Conservation (phyloP, 2,329 filamentous ascomycete genomes). For the Fusarium sp. region DNA sequence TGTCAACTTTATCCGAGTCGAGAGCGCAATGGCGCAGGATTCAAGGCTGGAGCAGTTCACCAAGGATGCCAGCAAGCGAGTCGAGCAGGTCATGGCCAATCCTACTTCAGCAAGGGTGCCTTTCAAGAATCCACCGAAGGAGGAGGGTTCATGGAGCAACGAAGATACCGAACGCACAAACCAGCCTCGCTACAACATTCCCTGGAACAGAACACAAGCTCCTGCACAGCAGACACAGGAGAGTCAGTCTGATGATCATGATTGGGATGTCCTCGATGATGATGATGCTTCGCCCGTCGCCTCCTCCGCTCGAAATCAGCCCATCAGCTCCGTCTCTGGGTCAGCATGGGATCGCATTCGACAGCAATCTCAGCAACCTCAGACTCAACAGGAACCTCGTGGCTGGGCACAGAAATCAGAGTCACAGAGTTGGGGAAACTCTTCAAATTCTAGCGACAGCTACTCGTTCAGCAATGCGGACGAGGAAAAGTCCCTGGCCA, state of each 20-base stretch:
- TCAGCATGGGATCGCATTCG: constrained; percentile 61
- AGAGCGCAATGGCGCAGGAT: constrained; percentile 37
- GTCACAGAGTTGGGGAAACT: constrained; percentile 41
- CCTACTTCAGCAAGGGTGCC: constrained; percentile 7
- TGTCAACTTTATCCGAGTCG: constrained; percentile 39
- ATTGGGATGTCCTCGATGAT: constrained; percentile 45
- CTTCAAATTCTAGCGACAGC: constrained; percentile 42
- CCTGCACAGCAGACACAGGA: constrained; percentile 1
- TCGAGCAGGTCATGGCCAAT: constrained; percentile 38
- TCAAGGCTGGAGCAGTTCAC: constrained; percentile 38
- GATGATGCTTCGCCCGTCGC: constrained; percentile 61
- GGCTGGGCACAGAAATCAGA: constrained; percentile 27
- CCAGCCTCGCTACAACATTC: not conserved
- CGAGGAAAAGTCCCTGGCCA: constrained; percentile 53
- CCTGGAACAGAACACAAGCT: constrained; percentile 15
- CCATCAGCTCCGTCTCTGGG: constrained; percentile 25
- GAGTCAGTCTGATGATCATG: constrained; percentile 10
- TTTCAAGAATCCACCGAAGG: constrained; percentile 15
- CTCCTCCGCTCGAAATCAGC: constrained; percentile 42
- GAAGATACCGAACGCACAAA: not conserved
- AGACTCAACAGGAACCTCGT: constrained; percentile 29
- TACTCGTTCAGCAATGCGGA: constrained; percentile 53
- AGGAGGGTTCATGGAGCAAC: constrained; percentile 18
- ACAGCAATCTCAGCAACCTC: constrained; percentile 39
- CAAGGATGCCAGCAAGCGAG: constrained; percentile 39